phyloP scores from a whole-genome alignment of 2,329 filamentous ascomycete species.

The Arthrobotrys megalospora region DNA sequence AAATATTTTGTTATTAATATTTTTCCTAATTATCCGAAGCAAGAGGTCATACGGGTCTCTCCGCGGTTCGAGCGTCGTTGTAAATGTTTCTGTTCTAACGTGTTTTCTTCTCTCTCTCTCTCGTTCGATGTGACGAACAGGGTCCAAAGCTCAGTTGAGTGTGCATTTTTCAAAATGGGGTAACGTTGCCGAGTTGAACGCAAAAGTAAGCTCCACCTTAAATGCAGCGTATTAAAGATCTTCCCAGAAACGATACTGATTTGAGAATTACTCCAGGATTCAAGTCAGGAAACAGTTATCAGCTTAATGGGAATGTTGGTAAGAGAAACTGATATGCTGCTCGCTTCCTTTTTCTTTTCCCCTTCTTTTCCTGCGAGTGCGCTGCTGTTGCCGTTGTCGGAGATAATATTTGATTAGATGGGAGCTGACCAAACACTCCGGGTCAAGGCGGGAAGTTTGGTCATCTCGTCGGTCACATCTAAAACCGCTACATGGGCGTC shows the following conservation, averaged over 20 bases:
- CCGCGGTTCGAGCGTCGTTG: not conserved
- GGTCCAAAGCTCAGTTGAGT: conserved; percentile 89
- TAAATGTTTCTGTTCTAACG: conserved; percentile 17
- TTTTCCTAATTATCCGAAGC: conserved; percentile 22
- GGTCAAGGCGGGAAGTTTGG: conserved; percentile 78
- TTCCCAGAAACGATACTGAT: conserved; percentile 42
- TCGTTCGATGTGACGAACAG: conserved; percentile 66
- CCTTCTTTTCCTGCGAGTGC: conserved; percentile 17
- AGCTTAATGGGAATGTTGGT: conserved; percentile 87
- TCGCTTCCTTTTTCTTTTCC: conserved; percentile 9
- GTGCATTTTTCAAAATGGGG: conserved; percentile 90
- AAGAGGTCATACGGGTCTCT: conserved; percentile 53
- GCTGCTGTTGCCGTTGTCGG: conserved; percentile 2
- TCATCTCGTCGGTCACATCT: conserved; percentile 82
- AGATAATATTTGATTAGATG: conserved; percentile 41
- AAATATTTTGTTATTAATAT: conserved; percentile 27
- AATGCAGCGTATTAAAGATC: conserved; percentile 34
- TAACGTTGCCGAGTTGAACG: conserved; percentile 93
- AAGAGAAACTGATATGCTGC: conserved; percentile 63
- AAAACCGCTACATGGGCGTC: conserved; percentile 80
- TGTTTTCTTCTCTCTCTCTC: not conserved
- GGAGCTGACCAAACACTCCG: conserved; percentile 52
- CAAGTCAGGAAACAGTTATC: conserved; percentile 94
- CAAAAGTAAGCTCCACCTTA: conserved; percentile 68
- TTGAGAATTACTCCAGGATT: conserved; percentile 74